Evolutionary conservation across 2,329 filamentous ascomycete genomes (phyloP).

Genomic region (Pseudocercospora crystallina): DNA sequence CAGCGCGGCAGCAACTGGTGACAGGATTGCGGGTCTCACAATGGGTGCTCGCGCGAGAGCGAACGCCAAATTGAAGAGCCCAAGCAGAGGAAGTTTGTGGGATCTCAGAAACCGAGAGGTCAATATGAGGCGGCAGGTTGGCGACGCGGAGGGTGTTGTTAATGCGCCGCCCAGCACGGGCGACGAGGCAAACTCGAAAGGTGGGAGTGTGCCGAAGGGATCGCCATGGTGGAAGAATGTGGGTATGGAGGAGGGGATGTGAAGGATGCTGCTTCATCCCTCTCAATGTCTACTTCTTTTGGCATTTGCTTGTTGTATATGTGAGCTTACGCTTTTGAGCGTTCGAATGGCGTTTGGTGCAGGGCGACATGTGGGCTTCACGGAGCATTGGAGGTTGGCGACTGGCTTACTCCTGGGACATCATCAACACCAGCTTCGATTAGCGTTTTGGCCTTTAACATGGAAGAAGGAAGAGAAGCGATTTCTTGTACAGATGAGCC

Average conservation of each 20-base stretch:
- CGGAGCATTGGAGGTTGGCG: no score
- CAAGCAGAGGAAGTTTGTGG: conserved; percentile 55
- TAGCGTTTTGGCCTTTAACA: no score
- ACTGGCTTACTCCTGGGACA: no score
- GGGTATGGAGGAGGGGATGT: conserved; percentile 51
- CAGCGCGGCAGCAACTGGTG: conserved; percentile 21
- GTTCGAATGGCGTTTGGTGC: no score
- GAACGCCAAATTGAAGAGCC: conserved; percentile 59
- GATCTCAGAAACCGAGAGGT: conserved; percentile 56
- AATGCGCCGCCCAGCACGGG: conserved; percentile 47
- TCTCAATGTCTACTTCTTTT: no score
- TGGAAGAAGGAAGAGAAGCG: no score
- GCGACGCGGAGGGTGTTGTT: conserved; percentile 78
- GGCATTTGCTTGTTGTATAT: no score
- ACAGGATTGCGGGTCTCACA: conserved; percentile 49
- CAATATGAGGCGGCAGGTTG: conserved; percentile 84
- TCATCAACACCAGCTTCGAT: no score
- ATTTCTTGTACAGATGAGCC: no score
- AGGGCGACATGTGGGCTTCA: no score
- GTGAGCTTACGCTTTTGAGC: no score
- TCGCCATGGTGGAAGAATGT: conserved; percentile 50
- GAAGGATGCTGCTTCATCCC: background rate
- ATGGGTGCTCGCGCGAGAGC: conserved; percentile 42
- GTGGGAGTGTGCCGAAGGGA: conserved; percentile 51
- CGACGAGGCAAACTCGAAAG: conserved; percentile 46